Base-by-base conservation (phyloP, 192 early-diverging fungal genomes). In the Spizellomyces punctatus region DNA sequence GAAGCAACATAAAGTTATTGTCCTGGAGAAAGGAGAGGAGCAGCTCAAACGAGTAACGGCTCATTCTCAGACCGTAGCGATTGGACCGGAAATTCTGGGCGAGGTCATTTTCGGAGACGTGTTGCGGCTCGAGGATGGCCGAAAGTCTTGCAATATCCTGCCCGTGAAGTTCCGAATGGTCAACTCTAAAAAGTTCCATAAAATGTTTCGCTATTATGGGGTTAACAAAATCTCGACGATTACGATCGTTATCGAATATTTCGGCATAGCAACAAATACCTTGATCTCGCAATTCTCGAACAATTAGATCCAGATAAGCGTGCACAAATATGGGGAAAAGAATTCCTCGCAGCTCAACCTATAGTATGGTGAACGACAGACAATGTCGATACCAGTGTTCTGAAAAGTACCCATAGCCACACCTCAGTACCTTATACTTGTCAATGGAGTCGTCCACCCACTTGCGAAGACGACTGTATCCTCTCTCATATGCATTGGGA, bases 361-460 rank as follows among this genome's bases (percentile, higher is more conserved):
- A 63, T 27, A 19, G 73, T 22, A 8, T 19, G 64, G 19, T 22
- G 9, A 45, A 10, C 43, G 42, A 16, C 14, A 41, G 19, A 54
- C 12, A 46, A n/a, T 36, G 3, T 36, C 27, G 27, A 36, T 36
- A 36, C 27, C 27, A 36, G 1, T 36, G 27, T 8, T 54, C 36
- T 22, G 19, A 60, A 47, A 27, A 12, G 60, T 61, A 17, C 42
- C 10, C 0, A 3, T 36, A 36, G 27, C 27, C 27, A 36, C 27
- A 36, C 1, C 27, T 36, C 27, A 7, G n/a, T 78, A 92, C 91
- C 86, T 91, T 94, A 86, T 95, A 99, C 69, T 89, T 86, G 72
- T 98, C 98, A 55, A 99, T 83, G 6, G 95, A 98, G 66, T 91
- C 91, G 60, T 98, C 94, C 50, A 98, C 90, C 94, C 93, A 97